phyloP scores from a whole-genome alignment of 208 protist genomes.

The Vickermania ingenoplastis region DNA sequence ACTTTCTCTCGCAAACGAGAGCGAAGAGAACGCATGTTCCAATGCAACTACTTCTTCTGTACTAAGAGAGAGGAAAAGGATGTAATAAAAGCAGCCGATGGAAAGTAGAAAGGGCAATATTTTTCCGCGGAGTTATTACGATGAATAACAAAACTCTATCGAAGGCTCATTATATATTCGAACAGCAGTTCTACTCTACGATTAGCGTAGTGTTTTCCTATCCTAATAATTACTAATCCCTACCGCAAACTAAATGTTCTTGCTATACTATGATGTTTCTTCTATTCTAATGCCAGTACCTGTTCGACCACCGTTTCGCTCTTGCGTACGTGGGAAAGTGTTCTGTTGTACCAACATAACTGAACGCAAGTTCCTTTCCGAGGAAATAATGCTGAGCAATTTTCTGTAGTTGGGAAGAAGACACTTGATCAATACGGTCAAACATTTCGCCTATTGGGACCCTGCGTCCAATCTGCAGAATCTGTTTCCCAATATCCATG shows the following conservation, averaged over 20 bases:
- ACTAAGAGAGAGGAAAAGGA: too few relatives aligned
- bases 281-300: slow-evolving; percentile 89
- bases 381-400: slow-evolving; percentile 89
- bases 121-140: too few relatives aligned
- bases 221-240: too few relatives aligned
- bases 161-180: too few relatives aligned
- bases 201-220: too few relatives aligned
- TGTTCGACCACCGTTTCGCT: slow-evolving; percentile 86
- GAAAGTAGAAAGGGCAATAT: too few relatives aligned
- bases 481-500: slow-evolving; percentile 80
- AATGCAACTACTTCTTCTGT: too few relatives aligned
- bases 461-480: slow-evolving; percentile 75
- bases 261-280: too few relatives aligned
- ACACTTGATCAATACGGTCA: slow-evolving; percentile 86
- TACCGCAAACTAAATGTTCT: too few relatives aligned
- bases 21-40: background rate
- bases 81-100: too few relatives aligned
- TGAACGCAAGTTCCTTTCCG: slow-evolving; percentile 79
- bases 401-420: slow-evolving; percentile 75
- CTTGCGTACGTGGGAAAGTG: slow-evolving; percentile 80
- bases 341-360: slow-evolving; percentile 77
- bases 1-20: background rate
- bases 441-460: slow-evolving; percentile 87
- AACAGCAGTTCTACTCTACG: too few relatives aligned
- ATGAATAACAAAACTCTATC: too few relatives aligned